Base-by-base conservation (phyloP, 148 eudicot genomes). In the Chenopodium suecicum region DNA sequence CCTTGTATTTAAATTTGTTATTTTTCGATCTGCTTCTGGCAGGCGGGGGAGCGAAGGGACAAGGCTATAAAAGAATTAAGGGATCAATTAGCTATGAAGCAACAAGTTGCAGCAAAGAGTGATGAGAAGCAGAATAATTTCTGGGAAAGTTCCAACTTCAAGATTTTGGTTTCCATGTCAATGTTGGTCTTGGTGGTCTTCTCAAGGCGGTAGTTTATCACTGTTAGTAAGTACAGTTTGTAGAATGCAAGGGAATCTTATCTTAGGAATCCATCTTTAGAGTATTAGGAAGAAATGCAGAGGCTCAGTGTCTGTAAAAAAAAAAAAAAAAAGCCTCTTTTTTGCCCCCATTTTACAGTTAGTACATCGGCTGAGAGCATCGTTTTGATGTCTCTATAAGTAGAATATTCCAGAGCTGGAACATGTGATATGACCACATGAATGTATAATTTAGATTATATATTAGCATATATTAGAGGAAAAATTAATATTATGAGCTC, bases 11-110 rank as follows among this genome's bases (percentile, higher is more conserved):
- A 46, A 70, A 44, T 50, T 27, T 13, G 11, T 27, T 54, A 29
- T 69, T 3, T 56, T 22, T 48, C 1, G 47, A 3, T 17, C 6
- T 32, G 0, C 46, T 56, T 9, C 14, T 34, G 74, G 52, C 83
- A 95, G 98, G 87, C 87, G 92, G 97, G 94, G 73, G 98, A 95
- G 78, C 83, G 90, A 78, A 84, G 94, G 74, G 97, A 95, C 84
- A 91, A 89, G 88, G 96, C 93, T 44, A 83, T 95, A 29, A 91
- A 93, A 83, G 96, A 95, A 82, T 86, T 95, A 48, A 88, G 90
- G 83, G 97, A 95, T 84, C 91, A 95, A 79, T 82, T 95, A 65
- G 87, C 91, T 32, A 84, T 84, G 4, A 90, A 87, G 86, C 86
- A 85, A 75, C 93, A 87, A 2, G 75, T 23, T 44, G 79, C 69